Evolutionary conservation across 129 eudicot species (phyloP), one percentile per base, ranked within the genome.

Genomic region (Arctium minus): DNA sequence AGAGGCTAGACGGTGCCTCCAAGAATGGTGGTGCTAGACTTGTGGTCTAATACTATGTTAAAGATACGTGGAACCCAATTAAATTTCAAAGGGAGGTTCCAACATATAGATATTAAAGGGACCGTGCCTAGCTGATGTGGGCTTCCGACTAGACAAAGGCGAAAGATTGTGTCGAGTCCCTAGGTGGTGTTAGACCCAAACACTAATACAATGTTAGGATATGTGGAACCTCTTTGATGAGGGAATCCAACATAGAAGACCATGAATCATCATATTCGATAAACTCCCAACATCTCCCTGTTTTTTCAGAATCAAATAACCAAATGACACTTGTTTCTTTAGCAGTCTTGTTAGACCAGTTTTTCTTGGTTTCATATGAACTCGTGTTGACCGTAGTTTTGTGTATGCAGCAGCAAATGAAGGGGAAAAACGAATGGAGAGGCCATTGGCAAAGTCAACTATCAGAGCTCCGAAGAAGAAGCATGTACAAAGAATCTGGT

Each of bases 391-490:
- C 32, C 3, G 9, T 70, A 33, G 70, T 30, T 40, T 5, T 42
- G 56, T 86, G n/a, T 74, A 33, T 72, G 42, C 35, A 44, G 60
- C 85, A 92, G 92, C 75, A 81, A 44, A 85, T 81, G 90, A 90
- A 82, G 32, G 97, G 83, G n/a, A 92, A 83, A 85, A 73, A 89
- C 53, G 97, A 89, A 71, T 92, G 98, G 98, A 89, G 89, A 65
- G 86, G 69, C 22, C 92, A 89, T 5, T 95, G 98, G 98, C 92
- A 89, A 78, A 74, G 85, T 74, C 98, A 95, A 74, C 65, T 95
- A 76, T 95, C 97, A 18, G 91, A 76, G 70, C 90, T 95, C n/a
- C 85, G 90, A 86, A 89, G 76, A 77, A 89, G 97, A 88, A 92
- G 97, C 79, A 79, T 69, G 89, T 32, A 88, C 81, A 92, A 87